Evolutionary conservation across 164 flowering plant genomes (phyloP), one percentile per base, ranked within the genome.

Genomic region (Kalanchoe fedtschenkoi): DNA sequence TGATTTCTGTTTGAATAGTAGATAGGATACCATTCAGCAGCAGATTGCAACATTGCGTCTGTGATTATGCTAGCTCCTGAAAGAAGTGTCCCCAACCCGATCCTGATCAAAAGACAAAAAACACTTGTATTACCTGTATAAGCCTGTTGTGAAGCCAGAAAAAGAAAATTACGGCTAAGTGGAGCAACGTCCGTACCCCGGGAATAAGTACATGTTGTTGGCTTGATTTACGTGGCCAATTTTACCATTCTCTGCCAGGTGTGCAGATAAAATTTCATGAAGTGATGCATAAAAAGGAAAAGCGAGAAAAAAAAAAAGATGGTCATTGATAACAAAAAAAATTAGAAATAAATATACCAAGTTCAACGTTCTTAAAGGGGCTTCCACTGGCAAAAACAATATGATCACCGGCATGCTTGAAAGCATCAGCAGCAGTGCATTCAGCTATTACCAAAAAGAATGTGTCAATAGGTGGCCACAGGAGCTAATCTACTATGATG

Each of bases 151-250:
- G n/a, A 15, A 5, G n/a, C 14, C 46, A 42, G n/a, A 1, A 13
- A 13, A 15, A n/a, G 1, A 5, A 42, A 42, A 42, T 17, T 16
- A 35, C n/a, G n/a, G n/a, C n/a, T n/a, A n/a, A n/a, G n/a, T n/a
- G 46, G 61, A 43, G 56, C 58, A 34, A 21, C 63, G 62, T 58
- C 76, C 88, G 16, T 32, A 90, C 98, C 98, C 98, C 5, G 98
- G 98, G 70, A 93, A 93, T 62, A 93, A 78, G 70, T 93, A 90
- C 97, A n/a, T n/a, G n/a, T n/a, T n/a, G n/a, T n/a, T n/a, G n/a
- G n/a, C n/a, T n/a, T n/a, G n/a, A n/a, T n/a, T 93, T 44, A 85
- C 97, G 74, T 88, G 85, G 34, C 97, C 97, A 34, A 80, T 65
- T 74, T 88, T 86, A 42, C 98, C 97, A 75, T 83, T 79, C 38